Conservation (phyloP, 768 basidiomycete species). For the Mycena kentingensis region DNA sequence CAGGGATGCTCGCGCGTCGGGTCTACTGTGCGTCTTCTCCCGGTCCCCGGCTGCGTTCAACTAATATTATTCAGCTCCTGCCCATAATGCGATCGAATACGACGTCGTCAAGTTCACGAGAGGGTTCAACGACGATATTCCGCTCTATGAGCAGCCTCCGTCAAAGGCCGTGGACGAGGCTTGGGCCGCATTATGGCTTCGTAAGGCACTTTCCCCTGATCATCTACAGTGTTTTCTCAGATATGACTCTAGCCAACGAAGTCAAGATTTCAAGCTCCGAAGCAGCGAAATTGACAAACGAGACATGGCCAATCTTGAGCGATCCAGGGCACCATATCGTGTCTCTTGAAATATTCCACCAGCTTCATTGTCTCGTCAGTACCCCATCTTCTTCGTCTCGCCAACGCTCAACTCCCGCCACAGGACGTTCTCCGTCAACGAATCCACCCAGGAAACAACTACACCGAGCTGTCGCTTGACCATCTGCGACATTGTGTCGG, state of each 20-base stretch:
- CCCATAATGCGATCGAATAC: constrained; percentile 22
- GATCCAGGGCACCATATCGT: constrained; percentile 29
- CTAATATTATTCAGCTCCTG: constrained; percentile 24
- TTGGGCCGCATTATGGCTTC: constrained; percentile 27
- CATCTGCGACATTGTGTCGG: constrained; percentile 19
- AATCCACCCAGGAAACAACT: constrained; percentile 24
- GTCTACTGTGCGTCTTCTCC: no score
- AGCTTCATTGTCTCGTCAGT: constrained; percentile 33
- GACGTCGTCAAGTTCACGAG: constrained; percentile 26
- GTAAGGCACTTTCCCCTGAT: constrained; percentile 18
- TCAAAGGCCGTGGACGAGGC: constrained; percentile 27
- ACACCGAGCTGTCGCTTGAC: constrained; percentile 12
- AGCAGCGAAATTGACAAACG: constrained; percentile 25
- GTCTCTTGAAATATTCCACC: constrained; percentile 31
- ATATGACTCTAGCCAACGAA: constrained; percentile 5
- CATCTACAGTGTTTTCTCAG: not conserved
- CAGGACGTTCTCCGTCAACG: constrained; percentile 26
- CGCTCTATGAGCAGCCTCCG: constrained; percentile 3
- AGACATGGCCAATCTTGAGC: constrained; percentile 26
- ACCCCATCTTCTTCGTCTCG: not conserved
- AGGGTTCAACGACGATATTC: constrained; percentile 19
- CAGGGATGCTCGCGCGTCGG: no score
- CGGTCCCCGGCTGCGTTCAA: no score
- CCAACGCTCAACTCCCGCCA: not conserved
- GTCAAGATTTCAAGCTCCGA: constrained; percentile 24